These are phyloP conservation scores for Pichia thaimueangensis DNA, from an alignment of 805 yeast genomes.

Conservation along the genomic window DNA sequence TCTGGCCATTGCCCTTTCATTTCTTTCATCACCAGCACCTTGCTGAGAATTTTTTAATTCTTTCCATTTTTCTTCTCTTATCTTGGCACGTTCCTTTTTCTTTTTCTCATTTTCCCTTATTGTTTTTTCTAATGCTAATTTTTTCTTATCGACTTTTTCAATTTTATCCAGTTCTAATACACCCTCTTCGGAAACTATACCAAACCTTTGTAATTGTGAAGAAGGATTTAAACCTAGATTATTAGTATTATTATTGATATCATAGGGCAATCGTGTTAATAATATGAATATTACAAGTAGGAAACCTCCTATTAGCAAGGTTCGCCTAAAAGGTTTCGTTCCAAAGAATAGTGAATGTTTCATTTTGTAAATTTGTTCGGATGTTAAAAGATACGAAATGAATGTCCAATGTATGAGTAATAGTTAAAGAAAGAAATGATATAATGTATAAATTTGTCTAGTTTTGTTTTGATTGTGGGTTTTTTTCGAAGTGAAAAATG, in stretches of 20 bases:
- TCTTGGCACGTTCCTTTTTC: neutral
- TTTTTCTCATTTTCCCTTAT: neutral
- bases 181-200: slow-evolving; percentile 8
- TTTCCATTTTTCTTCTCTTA: neutral
- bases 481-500: too few species aligned
- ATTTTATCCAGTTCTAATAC: slow-evolving; percentile 1
- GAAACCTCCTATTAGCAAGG: neutral
- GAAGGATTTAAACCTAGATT: neutral
- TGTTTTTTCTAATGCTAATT: neutral
- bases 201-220: slow-evolving; percentile 2
- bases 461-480: too few species aligned
- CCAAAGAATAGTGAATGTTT: too few species aligned
- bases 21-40: too few species aligned
- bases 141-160: slow-evolving; percentile 3
- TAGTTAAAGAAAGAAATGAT: too few species aligned
- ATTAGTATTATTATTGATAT: neutral
- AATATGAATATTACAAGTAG: neutral
- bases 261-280: neutral
- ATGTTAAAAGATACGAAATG: too few species aligned
- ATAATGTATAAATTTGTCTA: too few species aligned
- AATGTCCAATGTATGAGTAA: too few species aligned
- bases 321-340: too few species aligned
- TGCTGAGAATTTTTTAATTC: too few species aligned
- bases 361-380: too few species aligned
- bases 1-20: neutral